These are phyloP conservation scores for Uronychia setigera DNA, from an alignment of 73 alveolate genomes.

Conservation along the genomic window DNA sequence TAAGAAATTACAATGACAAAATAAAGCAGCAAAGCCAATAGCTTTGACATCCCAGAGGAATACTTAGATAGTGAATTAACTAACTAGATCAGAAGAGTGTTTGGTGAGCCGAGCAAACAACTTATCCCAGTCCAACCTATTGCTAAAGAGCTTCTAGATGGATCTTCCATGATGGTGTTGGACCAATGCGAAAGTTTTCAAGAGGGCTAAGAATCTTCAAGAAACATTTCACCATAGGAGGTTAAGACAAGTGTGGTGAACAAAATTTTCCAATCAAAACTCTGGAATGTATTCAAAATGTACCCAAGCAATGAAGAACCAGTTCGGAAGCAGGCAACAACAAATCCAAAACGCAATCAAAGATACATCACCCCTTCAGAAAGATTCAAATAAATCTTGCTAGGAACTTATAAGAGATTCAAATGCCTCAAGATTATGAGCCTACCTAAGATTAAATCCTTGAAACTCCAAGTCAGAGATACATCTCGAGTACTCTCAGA, in stretches of 20 bases:
- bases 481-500: not conserved
- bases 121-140: not conserved
- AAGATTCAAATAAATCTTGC: too few relatives aligned
- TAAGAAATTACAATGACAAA: not conserved
- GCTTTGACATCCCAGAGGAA: constrained; percentile 1
- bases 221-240: not conserved
- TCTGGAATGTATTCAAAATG: not conserved
- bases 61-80: not conserved
- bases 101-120: not conserved
- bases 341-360: too few relatives aligned
- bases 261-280: not conserved
- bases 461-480: not conserved
- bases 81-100: not conserved
- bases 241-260: not conserved
- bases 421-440: not conserved
- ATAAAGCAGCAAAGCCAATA: not conserved
- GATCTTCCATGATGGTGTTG: not conserved
- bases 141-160: not conserved
- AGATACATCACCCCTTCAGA: too few relatives aligned
- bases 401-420: not conserved
- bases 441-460: not conserved
- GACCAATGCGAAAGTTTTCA: not conserved
- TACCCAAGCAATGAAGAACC: not conserved
- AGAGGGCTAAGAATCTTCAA: not conserved
- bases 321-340: too few relatives aligned